Percentiles rank a stretch among this genome's conserved stretches.
Conservation (phyloP, 352 stramenopile species). For the Globisporangium carolinianum region DNA sequence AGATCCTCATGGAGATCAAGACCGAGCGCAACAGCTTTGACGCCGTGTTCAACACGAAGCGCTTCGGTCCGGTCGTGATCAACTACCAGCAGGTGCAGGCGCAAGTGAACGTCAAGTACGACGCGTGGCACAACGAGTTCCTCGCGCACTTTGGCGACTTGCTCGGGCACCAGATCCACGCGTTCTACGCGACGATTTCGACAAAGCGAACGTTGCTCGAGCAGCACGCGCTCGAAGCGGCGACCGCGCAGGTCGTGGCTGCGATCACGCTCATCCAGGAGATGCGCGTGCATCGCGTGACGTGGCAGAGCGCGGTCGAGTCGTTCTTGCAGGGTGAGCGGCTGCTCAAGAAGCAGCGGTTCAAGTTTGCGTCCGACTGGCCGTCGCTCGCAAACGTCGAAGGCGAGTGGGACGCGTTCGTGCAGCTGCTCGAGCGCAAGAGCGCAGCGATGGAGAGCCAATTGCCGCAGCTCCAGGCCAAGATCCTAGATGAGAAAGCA, state of each 20-base stretch:
- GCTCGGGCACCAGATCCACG: slow-evolving; percentile 90
- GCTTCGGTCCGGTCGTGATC: slow-evolving; percentile 86
- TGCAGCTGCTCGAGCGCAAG: slow-evolving; percentile 85
- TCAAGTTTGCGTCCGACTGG: slow-evolving; percentile 95
- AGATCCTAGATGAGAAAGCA: slow-evolving; percentile 95
- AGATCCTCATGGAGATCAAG: slow-evolving; percentile 95
- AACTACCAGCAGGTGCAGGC: slow-evolving; percentile 92
- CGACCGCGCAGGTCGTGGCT: slow-evolving; percentile 95
- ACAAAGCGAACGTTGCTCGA: slow-evolving; percentile 89
- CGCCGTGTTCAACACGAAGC: slow-evolving; percentile 80
- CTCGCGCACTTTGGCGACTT: slow-evolving; percentile 94
- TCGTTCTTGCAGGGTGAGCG: slow-evolving; percentile 93
- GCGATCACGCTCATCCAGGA: slow-evolving; percentile 88
- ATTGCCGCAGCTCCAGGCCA: slow-evolving; percentile 94
- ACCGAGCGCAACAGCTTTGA: slow-evolving; percentile 94
- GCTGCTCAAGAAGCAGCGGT: slow-evolving; percentile 95
- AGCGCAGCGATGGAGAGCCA: slow-evolving; percentile 94
- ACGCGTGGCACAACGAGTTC: slow-evolving; percentile 99
- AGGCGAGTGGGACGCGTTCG: slow-evolving; percentile 95
- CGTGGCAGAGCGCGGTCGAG: slow-evolving; percentile 78
- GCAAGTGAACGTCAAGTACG: slow-evolving; percentile 97
- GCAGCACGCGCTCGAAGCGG: slow-evolving; percentile 91
- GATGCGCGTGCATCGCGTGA: slow-evolving; percentile 62
- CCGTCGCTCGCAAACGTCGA: slow-evolving; percentile 94
- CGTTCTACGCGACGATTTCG: slow-evolving; percentile 84